phyloP scores from a whole-genome alignment of 2,329 filamentous ascomycete genomes.

The Venturia pyrina region DNA sequence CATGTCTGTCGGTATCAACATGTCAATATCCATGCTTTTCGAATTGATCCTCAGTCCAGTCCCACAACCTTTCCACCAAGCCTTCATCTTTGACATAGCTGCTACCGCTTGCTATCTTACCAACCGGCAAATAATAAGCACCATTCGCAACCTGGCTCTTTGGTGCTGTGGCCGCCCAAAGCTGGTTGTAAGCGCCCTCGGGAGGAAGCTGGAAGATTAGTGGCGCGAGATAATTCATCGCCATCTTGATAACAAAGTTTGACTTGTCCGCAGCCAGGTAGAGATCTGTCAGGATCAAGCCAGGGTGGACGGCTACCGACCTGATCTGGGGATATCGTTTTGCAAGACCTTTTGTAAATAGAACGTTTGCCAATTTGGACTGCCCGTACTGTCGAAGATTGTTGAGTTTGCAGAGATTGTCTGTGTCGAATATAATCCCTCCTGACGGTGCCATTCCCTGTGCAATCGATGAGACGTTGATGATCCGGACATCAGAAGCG shows the following conservation, averaged over 20 bases:
- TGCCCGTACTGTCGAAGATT: constrained; percentile 33
- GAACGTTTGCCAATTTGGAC: constrained; percentile 41
- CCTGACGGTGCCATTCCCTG: constrained; percentile 6
- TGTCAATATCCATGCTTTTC: constrained; percentile 9
- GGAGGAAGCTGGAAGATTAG: constrained; percentile 15
- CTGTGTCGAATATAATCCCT: constrained; percentile 2
- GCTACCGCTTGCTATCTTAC: constrained; percentile 19
- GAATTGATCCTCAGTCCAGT: constrained; percentile 28
- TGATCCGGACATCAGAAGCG: constrained; percentile 12
- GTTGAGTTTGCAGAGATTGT: background rate
- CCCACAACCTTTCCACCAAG: constrained; percentile 27
- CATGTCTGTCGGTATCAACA: background rate
- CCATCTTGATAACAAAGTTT: background rate
- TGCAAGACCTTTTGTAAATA: constrained; percentile 35
- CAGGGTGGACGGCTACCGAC: constrained; percentile 37
- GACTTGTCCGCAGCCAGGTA: background rate
- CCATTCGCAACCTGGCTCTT: constrained; percentile 30
- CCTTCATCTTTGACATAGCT: constrained; percentile 19
- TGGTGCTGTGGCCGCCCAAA: constrained; percentile 30
- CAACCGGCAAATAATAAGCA: constrained; percentile 31
- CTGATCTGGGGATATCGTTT: constrained; percentile 36
- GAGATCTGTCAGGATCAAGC: constrained; percentile 39
- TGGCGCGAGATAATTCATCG: background rate
- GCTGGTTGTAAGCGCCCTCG: constrained; percentile 31
- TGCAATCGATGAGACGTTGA: constrained; percentile 10